phyloP scores from a whole-genome alignment of 805 yeast species.

The Teunomyces lycoperdinae region DNA sequence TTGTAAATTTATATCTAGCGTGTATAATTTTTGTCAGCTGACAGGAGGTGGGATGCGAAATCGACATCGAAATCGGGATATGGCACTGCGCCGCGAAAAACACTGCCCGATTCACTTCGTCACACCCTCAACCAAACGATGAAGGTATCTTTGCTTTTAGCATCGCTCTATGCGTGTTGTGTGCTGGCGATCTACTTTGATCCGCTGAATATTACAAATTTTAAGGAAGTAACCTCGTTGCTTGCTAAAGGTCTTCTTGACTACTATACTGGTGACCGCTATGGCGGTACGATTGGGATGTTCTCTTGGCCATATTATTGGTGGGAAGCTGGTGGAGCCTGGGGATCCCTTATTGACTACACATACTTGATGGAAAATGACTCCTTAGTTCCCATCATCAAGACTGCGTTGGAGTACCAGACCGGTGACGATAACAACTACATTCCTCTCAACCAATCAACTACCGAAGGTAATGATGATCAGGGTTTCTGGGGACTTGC shows the following conservation, averaged over 20 bases:
- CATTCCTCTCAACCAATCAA: constrained; percentile 83
- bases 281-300: constrained; percentile 84
- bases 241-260: constrained; percentile 74
- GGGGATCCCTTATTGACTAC: constrained; percentile 84
- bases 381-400: constrained; percentile 58
- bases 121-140: not conserved
- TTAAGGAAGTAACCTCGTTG: constrained; percentile 54
- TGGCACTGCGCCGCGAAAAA: not conserved
- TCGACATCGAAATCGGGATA: no score
- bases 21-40: not conserved
- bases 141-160: not conserved
- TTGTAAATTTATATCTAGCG: not conserved
- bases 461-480: constrained; percentile 96
- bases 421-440: constrained; percentile 65
- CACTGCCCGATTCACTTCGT: not conserved
- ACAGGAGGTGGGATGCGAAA: not conserved
- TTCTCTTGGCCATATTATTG: constrained; percentile 90
- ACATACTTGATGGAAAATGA: constrained; percentile 67
- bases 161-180: constrained; percentile 9
- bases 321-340: constrained; percentile 99
- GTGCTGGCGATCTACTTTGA: constrained; percentile 31
- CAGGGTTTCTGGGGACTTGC: constrained; percentile 97
- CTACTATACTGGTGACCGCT: constrained; percentile 66
- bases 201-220: constrained; percentile 40
- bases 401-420: constrained; percentile 68